Evolutionary conservation across 441 rosid species (phyloP), one percentile per base, ranked within the genome.

Genomic region (Erodium trifolium): DNA sequence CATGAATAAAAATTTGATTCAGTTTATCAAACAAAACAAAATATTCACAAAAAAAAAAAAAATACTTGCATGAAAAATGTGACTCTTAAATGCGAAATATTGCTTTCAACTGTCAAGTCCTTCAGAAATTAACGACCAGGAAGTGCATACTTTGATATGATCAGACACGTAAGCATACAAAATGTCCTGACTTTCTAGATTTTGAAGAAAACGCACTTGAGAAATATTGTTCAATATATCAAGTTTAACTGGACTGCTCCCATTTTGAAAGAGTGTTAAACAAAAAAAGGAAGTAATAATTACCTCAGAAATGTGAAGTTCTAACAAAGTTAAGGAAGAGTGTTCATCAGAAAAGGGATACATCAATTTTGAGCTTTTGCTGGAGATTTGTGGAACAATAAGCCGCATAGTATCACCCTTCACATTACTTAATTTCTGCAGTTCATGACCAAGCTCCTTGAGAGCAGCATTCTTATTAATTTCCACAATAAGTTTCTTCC

Each of bases 371-470:
- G 97, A 88, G 66, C 92, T 81, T 84, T 90, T 88, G 57, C 76
- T 71, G 35, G 84, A 74, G 63, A 75, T 47, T 59, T 74, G 73
- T 23, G 99, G 96, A 69, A 88, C 86, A 70, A 94, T 84, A 18
- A 94, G 77, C 65, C 86, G 83, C 82, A 94, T 74, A 0, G 98
- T 92, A 77, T 88, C 96, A 0, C 87, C 78, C 77, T 84, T 90
- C 51, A 90, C 91, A 73, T 78, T 77, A 0, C 97, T 84, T 81
- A 92, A 75, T 62, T 82, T 88, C 74, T 75, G 88, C 72, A 93
- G 81, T 71, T 87, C 90, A 71, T 78, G 78, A 34, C 97, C 96
- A 17, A 93, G 81, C 67, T 82, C 92, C 75, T 85, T 86, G 66
- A 93, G 77, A 72, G 78, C 75, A n/a, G 92, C 82, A 47, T 51